Evolutionary conservation across 352 stramenopile species (phyloP), one percentile per base, ranked within the genome.

Genomic region (Thraustochytrium aureum): DNA sequence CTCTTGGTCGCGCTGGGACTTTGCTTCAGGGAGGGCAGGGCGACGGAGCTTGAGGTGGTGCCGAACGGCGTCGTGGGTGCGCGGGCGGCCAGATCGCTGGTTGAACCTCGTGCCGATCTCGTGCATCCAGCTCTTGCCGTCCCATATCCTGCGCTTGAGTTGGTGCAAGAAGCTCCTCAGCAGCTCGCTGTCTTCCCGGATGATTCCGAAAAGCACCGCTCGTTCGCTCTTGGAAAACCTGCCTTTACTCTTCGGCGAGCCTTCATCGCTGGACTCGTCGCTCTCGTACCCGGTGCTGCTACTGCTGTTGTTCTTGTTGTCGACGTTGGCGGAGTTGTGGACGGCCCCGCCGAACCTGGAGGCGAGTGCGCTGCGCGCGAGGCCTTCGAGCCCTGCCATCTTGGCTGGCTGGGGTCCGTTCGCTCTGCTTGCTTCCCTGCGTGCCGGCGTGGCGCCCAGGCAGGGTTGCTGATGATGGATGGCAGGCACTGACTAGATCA

Each of bases 121-220:
- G 69, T 79, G 50, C 69, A 79, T 79, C 69, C 69, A 79, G 33
- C 20, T 43, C 54, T 79, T 79, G 50, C 69, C 69, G 43, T 79
- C 69, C 69, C 69, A 79, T 32, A 79, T 79, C 5, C 69, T 22
- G 35, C 59, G 50, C 62, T 73, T 75, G 50, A 67, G 47, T 50
- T 76, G 59, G 43, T 82, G 72, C 72, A 82, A 43, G 61, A 82
- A 74, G 72, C 37, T 61, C 1, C 72, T n/a, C 20, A 74, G 43
- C 37, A 72, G 59, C 59, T 62, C 72, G 5, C 37, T n/a, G 72
- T 82, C 72, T 38, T 82, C 59, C 56, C 39, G 59, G 35, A 74
- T 82, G 43, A 72, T 61, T 41, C 74, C 45, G 30, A 83, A 83
- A 12, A 74, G 61, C 26, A 74, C 7, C 1, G 41, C 43, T 6